Evolutionary conservation across 2,329 filamentous ascomycete genomes (phyloP), one percentile per base, ranked within the genome.

Genomic region (Monosporascus sp.): DNA sequence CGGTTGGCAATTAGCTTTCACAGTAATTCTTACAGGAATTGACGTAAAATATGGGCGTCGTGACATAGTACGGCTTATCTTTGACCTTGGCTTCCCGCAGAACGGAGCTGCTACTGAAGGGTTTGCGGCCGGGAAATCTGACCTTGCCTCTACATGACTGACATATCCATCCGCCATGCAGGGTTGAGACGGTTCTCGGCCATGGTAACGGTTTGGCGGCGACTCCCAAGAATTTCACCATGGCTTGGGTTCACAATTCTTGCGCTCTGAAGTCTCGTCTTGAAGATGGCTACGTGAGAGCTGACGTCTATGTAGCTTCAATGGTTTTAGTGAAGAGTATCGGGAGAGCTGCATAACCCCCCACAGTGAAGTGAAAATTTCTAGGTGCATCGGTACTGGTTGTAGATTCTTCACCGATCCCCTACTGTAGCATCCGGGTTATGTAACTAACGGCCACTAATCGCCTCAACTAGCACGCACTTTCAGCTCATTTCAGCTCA

Each of bases 31-130:
- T 74, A 92, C 90, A 85, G 51, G 92, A 90, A 81, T 99, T 99
- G 74, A 99, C 94, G 72, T 99, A 99, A 76, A 97, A 99, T 54
- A 99, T 99, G 2, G 94, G 94, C 8, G 91, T 95, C 5, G 94
- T 97, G 64, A 96, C 79, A 76, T 97, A 99, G 75, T 87, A 97
- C 8, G 93, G 91, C 74, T 97, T 97, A 44, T 56, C 58, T 25
- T 52, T 48, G 42, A 38, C 58, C 24, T 52, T 50, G 45, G 37
- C 25, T 42, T 56, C 55, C 17, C 18, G 47, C n/a, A 50, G 48
- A 47, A 51, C 50, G 39, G 51, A 17, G 52, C 55, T 42, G 48
- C 47, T 61, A 51, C 49, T 60, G 47, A 62, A 63, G 48, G 57
- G 60, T 55, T 60, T 58, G 48, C 53, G 57, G 47, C 53, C 48